phyloP scores from a whole-genome alignment of 495 filamentous ascomycete species.

The Venustampulla echinocandica region DNA sequence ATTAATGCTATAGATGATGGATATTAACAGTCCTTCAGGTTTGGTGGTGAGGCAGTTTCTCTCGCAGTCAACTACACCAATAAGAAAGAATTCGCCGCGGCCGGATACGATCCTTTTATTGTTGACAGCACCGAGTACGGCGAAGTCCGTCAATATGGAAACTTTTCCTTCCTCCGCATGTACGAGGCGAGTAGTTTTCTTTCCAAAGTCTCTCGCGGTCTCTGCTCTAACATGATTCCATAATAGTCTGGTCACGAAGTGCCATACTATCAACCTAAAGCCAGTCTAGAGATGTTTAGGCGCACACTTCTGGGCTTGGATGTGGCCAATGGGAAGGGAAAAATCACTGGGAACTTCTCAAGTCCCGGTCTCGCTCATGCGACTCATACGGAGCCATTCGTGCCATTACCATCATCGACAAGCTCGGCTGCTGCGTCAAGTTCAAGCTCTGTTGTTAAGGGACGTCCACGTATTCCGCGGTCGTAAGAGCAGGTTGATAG shows the following conservation, averaged over 20 bases:
- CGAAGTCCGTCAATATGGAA: slow-evolving; percentile 53
- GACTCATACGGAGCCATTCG: slow-evolving; percentile 6
- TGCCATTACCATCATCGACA: slow-evolving; percentile 3
- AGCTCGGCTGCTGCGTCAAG: background rate
- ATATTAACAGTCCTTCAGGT: background rate
- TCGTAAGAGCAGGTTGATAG: too few relatives aligned
- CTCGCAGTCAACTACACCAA: slow-evolving; percentile 22
- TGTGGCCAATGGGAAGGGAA: slow-evolving; percentile 42
- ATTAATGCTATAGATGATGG: background rate
- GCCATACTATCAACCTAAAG: slow-evolving; percentile 54
- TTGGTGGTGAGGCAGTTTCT: slow-evolving; percentile 8
- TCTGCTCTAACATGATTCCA: background rate
- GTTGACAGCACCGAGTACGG: slow-evolving; percentile 30
- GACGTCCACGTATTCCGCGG: background rate
- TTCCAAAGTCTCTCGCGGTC: background rate
- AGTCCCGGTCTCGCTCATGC: slow-evolving; percentile 3
- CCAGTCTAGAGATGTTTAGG: slow-evolving; percentile 42
- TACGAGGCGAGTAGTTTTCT: slow-evolving; percentile 52
- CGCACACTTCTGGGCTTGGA: slow-evolving; percentile 43
- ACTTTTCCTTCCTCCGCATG: slow-evolving; percentile 52
- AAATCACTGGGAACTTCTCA: slow-evolving; percentile 2
- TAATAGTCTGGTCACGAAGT: slow-evolving; percentile 18
- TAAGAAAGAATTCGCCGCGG: slow-evolving; percentile 33
- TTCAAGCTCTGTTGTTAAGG: background rate
- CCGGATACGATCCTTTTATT: slow-evolving; percentile 11